Base-by-base conservation (phyloP, 305 asterid species). In the Fraxinus nigra region DNA sequence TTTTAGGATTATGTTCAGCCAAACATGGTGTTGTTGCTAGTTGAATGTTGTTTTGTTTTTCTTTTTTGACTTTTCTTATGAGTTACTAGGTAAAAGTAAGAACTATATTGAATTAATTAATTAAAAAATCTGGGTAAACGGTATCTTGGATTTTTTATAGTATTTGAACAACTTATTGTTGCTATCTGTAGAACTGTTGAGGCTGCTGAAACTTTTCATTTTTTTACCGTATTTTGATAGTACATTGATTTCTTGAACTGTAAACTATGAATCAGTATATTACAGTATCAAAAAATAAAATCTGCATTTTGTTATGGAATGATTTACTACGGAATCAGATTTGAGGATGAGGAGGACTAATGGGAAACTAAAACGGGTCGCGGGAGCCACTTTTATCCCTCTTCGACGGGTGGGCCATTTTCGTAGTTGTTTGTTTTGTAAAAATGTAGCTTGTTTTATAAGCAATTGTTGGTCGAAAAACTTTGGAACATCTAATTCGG, bases 41-140 rank as follows among this genome's bases (percentile, higher is more conserved):
- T 76, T 79, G 82, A 81, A 84, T 79, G 85, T 75, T 30, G 24
- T 28, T 79, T 82, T 69, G 65, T 11, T 82, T 70, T 84, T 76
- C 30, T 76, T 38, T 37, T 37, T 82, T 82, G 81, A 79, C 85
- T 72, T 72, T 48, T 63, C 79, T 51, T 69, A 3, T 70, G 43
- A 38, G 43, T 85, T 34, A 18, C 63, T 61, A 14, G 69, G 77
- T 67, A 38, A 32, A 77, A 72, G 74, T n/a, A 70, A 22, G 32
- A 79, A 63, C 51, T 40, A n/a, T 46, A n/a, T 28, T 35, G 75
- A 54, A 81, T 69, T 34, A 80, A 26, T 69, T n/a, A 67, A 76
- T 63, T 46, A 80, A n/a, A 76, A 10, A 67, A 76, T 63, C 24
- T 22, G 33, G 75, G 82, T 38, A 65, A 34, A 43, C 61, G 75